These are phyloP conservation scores for Backusella morwellensis DNA, from an alignment of 192 early-diverging fungal genomes.

Conservation along the genomic window DNA sequence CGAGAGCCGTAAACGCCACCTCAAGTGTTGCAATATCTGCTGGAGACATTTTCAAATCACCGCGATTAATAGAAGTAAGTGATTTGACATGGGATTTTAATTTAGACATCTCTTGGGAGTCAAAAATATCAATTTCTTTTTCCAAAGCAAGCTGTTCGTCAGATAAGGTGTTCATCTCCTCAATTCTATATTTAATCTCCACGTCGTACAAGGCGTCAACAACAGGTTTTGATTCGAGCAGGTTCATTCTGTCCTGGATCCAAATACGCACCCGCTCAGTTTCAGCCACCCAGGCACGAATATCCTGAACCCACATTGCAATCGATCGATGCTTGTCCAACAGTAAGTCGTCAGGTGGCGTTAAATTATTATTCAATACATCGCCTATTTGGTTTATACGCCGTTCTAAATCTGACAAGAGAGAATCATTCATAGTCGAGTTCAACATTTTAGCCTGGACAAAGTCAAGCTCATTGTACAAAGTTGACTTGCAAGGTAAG, in stretches of 20 bases:
- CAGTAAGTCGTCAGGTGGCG: neutral
- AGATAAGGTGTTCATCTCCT: slow-evolving; percentile 29
- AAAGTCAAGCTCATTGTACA: slow-evolving; percentile 27
- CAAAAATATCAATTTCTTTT: slow-evolving; percentile 36
- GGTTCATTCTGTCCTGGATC: slow-evolving; percentile 30
- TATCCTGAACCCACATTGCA: slow-evolving; percentile 30
- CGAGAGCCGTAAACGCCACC: slow-evolving; percentile 39
- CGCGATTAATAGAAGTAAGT: slow-evolving; percentile 22
- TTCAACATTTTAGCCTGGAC: slow-evolving; percentile 38
- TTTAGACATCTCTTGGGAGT: slow-evolving; percentile 40
- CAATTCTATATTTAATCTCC: slow-evolving; percentile 11
- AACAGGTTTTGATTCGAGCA: slow-evolving; percentile 19
- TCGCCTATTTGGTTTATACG: neutral
- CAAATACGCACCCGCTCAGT: slow-evolving; percentile 40
- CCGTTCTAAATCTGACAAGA: slow-evolving; percentile 27
- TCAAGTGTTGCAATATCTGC: slow-evolving; percentile 46
- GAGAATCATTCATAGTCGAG: slow-evolving; percentile 30
- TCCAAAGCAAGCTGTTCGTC: slow-evolving; percentile 30
- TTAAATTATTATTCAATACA: slow-evolving; percentile 1
- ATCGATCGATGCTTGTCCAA: slow-evolving; percentile 20
- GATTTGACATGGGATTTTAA: slow-evolving; percentile 40
- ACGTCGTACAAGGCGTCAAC: slow-evolving; percentile 28
- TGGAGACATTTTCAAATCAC: slow-evolving; percentile 23
- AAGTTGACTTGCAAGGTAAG: slow-evolving; percentile 9
- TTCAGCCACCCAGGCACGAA: slow-evolving; percentile 40